Evolutionary conservation across 345 rosid genomes (phyloP).

Genomic region (Ailanthus altissimus): DNA sequence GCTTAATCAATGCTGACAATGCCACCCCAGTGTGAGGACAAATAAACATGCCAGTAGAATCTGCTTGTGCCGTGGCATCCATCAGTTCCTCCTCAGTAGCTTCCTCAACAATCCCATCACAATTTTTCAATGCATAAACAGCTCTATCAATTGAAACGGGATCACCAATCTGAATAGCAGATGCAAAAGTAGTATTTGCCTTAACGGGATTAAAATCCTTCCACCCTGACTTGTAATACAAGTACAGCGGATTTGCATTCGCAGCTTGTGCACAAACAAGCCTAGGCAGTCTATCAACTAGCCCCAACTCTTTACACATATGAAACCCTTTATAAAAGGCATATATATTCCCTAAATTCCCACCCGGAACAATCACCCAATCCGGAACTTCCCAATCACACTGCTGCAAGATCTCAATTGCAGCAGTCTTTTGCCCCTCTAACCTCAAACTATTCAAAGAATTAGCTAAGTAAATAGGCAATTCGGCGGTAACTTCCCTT

Average conservation of each 20-base stretch:
- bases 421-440: slow-evolving; percentile 58
- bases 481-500: slow-evolving; percentile 47
- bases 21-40: slow-evolving; percentile 65
- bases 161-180: slow-evolving; percentile 57
- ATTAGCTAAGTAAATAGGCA: slow-evolving; percentile 54
- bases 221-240: slow-evolving; percentile 50
- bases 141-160: slow-evolving; percentile 59
- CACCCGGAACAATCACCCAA: slow-evolving; percentile 59
- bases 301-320: slow-evolving; percentile 50
- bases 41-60: slow-evolving; percentile 59
- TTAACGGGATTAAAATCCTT: slow-evolving; percentile 44
- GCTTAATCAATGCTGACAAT: slow-evolving; percentile 51
- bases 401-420: slow-evolving; percentile 56
- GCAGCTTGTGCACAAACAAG: slow-evolving; percentile 58
- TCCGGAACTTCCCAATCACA: slow-evolving; percentile 56
- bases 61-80: slow-evolving; percentile 57
- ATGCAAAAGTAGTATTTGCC: slow-evolving; percentile 48
- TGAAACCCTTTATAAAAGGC: slow-evolving; percentile 52
- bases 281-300: slow-evolving; percentile 51
- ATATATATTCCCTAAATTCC: slow-evolving; percentile 55
- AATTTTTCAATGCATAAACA: slow-evolving; percentile 50
- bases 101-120: slow-evolving; percentile 56
- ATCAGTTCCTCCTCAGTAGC: slow-evolving; percentile 54
- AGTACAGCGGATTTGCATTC: slow-evolving; percentile 50
- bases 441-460: slow-evolving; percentile 51